phyloP scores from a whole-genome alignment of 2,329 filamentous ascomycete genomes.

The Leptographium radiaticola region DNA sequence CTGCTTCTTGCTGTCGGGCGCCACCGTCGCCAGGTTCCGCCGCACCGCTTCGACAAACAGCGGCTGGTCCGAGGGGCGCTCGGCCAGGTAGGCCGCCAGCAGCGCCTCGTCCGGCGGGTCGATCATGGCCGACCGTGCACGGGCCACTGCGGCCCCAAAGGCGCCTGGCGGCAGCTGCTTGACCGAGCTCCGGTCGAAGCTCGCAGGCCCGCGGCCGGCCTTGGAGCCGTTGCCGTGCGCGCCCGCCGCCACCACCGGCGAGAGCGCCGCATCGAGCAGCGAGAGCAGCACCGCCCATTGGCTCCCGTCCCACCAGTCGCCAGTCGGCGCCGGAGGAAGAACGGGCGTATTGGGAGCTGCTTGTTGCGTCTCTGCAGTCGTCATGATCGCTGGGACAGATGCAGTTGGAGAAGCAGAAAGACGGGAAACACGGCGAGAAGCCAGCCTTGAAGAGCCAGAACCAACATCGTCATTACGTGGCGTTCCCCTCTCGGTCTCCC shows the following conservation, averaged over 20 bases:
- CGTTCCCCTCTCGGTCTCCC: background rate
- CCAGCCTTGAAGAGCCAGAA: no score
- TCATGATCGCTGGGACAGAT: background rate
- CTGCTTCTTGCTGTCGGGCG: conserved; percentile 19
- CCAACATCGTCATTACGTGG: background rate
- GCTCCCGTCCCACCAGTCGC: conserved; percentile 27
- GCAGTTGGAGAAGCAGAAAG: background rate
- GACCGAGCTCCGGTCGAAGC: conserved; percentile 24
- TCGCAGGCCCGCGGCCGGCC: background rate
- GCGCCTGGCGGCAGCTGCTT: conserved; percentile 34
- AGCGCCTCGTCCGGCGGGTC: conserved; percentile 24
- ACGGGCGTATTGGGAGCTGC: background rate
- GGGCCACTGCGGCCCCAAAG: conserved; percentile 32
- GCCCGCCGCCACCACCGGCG: conserved; percentile 37
- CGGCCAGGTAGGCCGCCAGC: conserved; percentile 38
- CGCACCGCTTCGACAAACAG: conserved; percentile 37
- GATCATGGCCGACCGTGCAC: conserved; percentile 21
- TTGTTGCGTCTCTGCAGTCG: background rate
- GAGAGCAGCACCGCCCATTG: conserved; percentile 43
- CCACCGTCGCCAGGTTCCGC: conserved; percentile 25
- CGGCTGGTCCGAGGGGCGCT: conserved; percentile 36
- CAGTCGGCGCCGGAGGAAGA: conserved; percentile 6
- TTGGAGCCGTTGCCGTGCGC: background rate
- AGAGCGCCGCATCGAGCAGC: conserved; percentile 45
- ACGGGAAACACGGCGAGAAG: no score